phyloP scores from a whole-genome alignment of 495 filamentous ascomycete genomes.

The Penicillium chermesinum region DNA sequence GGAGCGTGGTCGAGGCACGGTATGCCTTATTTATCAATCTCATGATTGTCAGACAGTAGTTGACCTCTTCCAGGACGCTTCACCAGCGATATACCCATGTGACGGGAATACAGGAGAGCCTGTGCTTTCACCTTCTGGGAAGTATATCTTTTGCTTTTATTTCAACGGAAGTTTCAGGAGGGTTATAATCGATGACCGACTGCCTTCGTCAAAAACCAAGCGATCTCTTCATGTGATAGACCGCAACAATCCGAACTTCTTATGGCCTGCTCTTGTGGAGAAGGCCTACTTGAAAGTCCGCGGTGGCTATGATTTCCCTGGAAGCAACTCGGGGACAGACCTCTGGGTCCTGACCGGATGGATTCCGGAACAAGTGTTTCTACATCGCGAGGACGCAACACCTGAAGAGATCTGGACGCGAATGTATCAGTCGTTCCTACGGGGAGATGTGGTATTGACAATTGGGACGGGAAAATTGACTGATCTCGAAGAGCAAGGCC shows the following conservation, averaged over 20 bases:
- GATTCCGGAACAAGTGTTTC: constrained; percentile 93
- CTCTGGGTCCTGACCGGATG: constrained; percentile 87
- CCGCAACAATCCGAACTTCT: constrained; percentile 63
- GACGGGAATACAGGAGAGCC: constrained; percentile 52
- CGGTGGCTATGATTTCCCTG: constrained; percentile 96
- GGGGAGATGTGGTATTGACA: constrained; percentile 81
- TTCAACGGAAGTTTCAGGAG: constrained; percentile 92
- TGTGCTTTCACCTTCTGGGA: constrained; percentile 65
- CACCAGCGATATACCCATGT: constrained; percentile 68
- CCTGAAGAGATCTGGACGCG: constrained; percentile 70
- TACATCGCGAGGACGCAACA: constrained; percentile 78
- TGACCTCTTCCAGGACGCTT: constrained; percentile 50
- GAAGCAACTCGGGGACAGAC: constrained; percentile 96
- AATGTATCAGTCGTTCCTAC: constrained; percentile 66
- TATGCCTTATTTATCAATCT: constrained; percentile 19
- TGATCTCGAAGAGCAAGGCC: constrained; percentile 62
- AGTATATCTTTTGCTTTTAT: constrained; percentile 85
- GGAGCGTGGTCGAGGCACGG: constrained; percentile 56
- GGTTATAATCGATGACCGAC: constrained; percentile 85
- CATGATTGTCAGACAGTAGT: background rate
- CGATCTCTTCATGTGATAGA: constrained; percentile 84
- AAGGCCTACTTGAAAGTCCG: constrained; percentile 97
- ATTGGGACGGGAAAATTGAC: constrained; percentile 82
- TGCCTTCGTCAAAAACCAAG: constrained; percentile 69
- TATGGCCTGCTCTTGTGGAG: constrained; percentile 93